Evolutionary conservation across 2,329 filamentous ascomycete genomes (phyloP), one percentile per base, ranked within the genome.

Genomic region (Diaporthe destruens): DNA sequence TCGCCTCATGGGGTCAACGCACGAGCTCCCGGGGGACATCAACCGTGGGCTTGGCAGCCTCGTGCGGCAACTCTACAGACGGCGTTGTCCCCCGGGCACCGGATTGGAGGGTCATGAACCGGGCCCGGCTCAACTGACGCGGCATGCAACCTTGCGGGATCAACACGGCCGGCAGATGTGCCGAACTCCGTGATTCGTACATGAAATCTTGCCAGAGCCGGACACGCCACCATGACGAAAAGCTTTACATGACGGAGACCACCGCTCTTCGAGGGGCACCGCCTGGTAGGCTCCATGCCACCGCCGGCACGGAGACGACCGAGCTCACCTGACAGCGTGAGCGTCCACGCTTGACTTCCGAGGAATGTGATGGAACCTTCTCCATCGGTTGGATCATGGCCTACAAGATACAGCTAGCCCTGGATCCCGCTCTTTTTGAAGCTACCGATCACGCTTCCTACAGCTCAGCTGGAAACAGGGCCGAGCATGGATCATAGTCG

Each of bases 91-190:
- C 39, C 12, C 39, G 39, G 39, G n/a, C 6, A 11, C 44, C 61
- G 44, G 44, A 14, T 11, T 44, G 29, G 44, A 47, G 29, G 6
- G 25, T 51, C 61, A 53, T 12, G 32, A 36, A 6, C 44, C 47
- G 61, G 61, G n/a, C 32, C 61, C 61, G 61, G 47, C 47, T 23
- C 36, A 34, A 18, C 12, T n/a, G 47, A 11, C 61, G 23, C 44
- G 32, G n/a, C 11, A 65, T 39, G 44, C 39, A 39, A 25, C n/a
- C 44, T 36, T 6, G 44, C 29, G 14, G 20, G 25, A 36, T n/a
- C 29, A 53, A 18, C 25, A n/a, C 57, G 57, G 61, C 47, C 44
- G 61, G 61, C 61, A 66, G 29, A 51, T 16, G 61, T n/a, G 29
- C 20, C 32, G 14, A 23, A 1, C 61, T 53, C 44, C 29, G 47